phyloP scores from a whole-genome alignment of 1,284 basidiomycete genomes.

The Testicularia cyperi region DNA sequence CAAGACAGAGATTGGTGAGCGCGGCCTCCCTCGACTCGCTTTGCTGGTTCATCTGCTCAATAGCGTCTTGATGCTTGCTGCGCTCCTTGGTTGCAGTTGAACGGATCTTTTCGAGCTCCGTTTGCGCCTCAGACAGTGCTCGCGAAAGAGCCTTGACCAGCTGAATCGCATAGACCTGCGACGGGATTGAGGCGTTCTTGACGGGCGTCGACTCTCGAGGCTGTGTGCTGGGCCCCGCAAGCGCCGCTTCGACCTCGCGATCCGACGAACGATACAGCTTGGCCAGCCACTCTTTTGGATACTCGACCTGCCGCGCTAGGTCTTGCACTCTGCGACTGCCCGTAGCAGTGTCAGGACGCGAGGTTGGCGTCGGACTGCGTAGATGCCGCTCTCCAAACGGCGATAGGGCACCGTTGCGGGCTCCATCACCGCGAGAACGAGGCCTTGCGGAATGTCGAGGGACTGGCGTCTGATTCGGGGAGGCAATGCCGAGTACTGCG shows the following conservation, averaged over 20 bases:
- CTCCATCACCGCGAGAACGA: background rate
- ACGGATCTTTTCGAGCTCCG: slow-evolving; percentile 14
- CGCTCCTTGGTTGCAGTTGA: slow-evolving; percentile 4
- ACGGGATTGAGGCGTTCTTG: slow-evolving; percentile 4
- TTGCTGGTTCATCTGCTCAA: slow-evolving; percentile 28
- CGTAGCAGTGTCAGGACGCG: slow-evolving; percentile 1
- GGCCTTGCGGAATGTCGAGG: slow-evolving; percentile 6
- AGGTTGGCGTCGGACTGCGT: slow-evolving; percentile 12
- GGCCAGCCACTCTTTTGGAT: slow-evolving; percentile 24
- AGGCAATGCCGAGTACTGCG: slow-evolving; percentile 1
- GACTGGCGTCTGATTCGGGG: slow-evolving; percentile 36
- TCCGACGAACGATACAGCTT: slow-evolving; percentile 22
- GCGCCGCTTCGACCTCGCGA: slow-evolving; percentile 15
- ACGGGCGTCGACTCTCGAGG: slow-evolving; percentile 30
- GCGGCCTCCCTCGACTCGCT: slow-evolving; percentile 35
- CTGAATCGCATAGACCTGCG: slow-evolving; percentile 14
- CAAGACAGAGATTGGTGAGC: slow-evolving; percentile 29
- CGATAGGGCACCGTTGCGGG: slow-evolving; percentile 11
- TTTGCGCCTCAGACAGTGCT: slow-evolving; percentile 19
- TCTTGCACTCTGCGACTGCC: slow-evolving; percentile 8
- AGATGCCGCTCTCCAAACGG: slow-evolving; percentile 8
- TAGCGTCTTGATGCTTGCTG: slow-evolving; percentile 9
- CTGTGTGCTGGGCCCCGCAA: slow-evolving; percentile 17
- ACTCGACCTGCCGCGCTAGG: slow-evolving; percentile 19
- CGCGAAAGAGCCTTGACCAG: slow-evolving; percentile 25